Conservation (phyloP, 179 eudicot genomes). For the Corrigiola litoralis region DNA sequence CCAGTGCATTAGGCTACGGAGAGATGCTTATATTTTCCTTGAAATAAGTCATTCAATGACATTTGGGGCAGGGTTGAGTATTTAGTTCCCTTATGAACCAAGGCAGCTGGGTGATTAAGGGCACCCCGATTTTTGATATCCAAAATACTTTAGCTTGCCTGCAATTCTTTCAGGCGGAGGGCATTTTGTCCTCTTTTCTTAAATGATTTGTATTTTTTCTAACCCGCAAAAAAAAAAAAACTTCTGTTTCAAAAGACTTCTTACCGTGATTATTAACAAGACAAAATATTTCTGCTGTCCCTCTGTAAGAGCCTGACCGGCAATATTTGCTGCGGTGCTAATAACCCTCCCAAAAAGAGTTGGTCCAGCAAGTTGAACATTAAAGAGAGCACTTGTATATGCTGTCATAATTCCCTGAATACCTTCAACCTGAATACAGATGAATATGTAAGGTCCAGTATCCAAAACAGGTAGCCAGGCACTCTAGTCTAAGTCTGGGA, state of each 20-base stretch:
- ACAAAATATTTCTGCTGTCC: conserved; percentile 72
- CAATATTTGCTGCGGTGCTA: conserved; percentile 70
- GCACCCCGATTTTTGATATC: too few species aligned
- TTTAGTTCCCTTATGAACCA: too few species aligned
- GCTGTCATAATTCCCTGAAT: conserved; percentile 90
- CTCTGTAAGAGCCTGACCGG: conserved; percentile 61
- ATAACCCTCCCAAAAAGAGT: conserved; percentile 91
- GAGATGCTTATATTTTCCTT: too few species aligned
- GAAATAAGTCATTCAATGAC: too few species aligned
- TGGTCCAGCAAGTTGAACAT: conserved; percentile 97
- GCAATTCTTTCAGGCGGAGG: too few species aligned
- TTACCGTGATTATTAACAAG: conserved; percentile 89
- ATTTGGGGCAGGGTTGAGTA: too few species aligned
- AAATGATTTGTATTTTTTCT: too few species aligned
- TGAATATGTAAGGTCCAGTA: not conserved
- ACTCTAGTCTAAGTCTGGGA: not conserved
- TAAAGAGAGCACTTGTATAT: conserved; percentile 72
- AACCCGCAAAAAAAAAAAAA: not conserved
- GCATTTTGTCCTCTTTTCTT: not conserved
- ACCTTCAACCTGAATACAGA: conserved; percentile 76
- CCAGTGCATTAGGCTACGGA: too few species aligned
- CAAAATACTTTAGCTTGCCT: too few species aligned
- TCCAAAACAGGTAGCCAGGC: conserved; percentile 1
- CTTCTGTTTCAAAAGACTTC: conserved; percentile 14
- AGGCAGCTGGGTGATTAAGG: too few species aligned